Evolutionary conservation across 2,329 filamentous ascomycete species (phyloP).

Genomic region (Ophiosphaerella narmari): DNA sequence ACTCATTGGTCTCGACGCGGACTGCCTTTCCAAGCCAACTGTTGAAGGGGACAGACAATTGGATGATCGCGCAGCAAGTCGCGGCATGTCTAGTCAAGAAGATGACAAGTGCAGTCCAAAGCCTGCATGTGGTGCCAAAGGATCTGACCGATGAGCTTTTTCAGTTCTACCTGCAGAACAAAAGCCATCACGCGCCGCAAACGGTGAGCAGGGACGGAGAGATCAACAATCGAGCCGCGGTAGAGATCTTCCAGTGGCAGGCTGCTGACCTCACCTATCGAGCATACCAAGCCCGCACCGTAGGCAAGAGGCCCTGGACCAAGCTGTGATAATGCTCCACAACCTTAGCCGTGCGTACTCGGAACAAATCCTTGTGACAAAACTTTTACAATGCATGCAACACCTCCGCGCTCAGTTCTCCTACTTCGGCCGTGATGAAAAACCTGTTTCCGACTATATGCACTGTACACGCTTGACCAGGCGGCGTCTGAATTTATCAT

Average conservation of each 20-base stretch:
- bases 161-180: constrained; percentile 46
- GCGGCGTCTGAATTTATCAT: constrained; percentile 53
- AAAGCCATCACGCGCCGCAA: constrained; percentile 29
- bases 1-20: constrained; percentile 57
- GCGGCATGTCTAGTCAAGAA: constrained; percentile 58
- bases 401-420: constrained; percentile 26
- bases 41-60: constrained; percentile 63
- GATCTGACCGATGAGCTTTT: constrained; percentile 51
- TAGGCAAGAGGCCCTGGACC: constrained; percentile 55
- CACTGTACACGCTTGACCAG: constrained; percentile 54
- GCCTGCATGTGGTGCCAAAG: constrained; percentile 36
- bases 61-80: constrained; percentile 62
- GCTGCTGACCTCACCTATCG: constrained; percentile 50
- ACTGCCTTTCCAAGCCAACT: constrained; percentile 59
- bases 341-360: constrained; percentile 53
- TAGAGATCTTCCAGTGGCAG: constrained; percentile 53
- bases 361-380: constrained; percentile 54
- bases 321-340: constrained; percentile 50
- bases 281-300: constrained; percentile 51
- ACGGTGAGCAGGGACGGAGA: constrained; percentile 34
- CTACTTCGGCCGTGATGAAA: constrained; percentile 43
- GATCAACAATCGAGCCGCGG: constrained; percentile 46
- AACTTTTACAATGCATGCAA: constrained; percentile 52
- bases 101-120: constrained; percentile 50
- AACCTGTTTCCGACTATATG: constrained; percentile 55